phyloP scores from a whole-genome alignment of 306 rosid species.

The Pterocarpus santalinus region DNA sequence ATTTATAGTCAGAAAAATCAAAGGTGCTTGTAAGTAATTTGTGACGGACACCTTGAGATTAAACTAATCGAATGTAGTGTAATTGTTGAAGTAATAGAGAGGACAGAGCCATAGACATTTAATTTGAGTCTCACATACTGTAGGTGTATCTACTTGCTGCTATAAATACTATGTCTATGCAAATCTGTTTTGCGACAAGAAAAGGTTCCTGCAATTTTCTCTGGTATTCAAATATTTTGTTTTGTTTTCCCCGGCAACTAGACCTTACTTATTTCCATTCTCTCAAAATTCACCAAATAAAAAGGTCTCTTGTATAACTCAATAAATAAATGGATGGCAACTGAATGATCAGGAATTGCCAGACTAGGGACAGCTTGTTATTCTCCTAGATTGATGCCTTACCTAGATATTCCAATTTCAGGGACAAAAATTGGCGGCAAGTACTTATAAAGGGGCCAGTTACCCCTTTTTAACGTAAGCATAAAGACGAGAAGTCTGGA shows the following conservation, averaged over 20 bases:
- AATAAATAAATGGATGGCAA: not conserved
- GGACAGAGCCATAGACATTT: too few species aligned
- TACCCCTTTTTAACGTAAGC: not conserved
- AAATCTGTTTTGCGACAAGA: too few species aligned
- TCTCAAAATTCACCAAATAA: not conserved
- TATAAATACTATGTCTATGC: too few species aligned
- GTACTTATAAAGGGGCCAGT: conserved; percentile 4
- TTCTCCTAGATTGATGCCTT: conserved; percentile 35
- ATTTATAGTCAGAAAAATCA: too few species aligned
- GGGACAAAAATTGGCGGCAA: conserved; percentile 29
- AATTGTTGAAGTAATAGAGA: too few species aligned
- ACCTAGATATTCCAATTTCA: conserved; percentile 41
- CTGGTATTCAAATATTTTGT: not conserved
- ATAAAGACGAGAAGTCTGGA: not conserved
- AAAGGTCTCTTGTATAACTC: not conserved
- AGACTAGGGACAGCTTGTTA: not conserved
- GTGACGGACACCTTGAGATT: too few species aligned
- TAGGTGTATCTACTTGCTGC: too few species aligned
- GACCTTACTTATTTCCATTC: not conserved
- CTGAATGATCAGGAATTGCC: not conserved
- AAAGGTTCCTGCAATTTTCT: too few species aligned
- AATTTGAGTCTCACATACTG: too few species aligned
- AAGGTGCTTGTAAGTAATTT: too few species aligned
- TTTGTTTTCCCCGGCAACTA: not conserved
- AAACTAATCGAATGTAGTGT: too few species aligned